phyloP scores from a whole-genome alignment of 805 yeast species.

The Metschnikowia cerradonensis region DNA sequence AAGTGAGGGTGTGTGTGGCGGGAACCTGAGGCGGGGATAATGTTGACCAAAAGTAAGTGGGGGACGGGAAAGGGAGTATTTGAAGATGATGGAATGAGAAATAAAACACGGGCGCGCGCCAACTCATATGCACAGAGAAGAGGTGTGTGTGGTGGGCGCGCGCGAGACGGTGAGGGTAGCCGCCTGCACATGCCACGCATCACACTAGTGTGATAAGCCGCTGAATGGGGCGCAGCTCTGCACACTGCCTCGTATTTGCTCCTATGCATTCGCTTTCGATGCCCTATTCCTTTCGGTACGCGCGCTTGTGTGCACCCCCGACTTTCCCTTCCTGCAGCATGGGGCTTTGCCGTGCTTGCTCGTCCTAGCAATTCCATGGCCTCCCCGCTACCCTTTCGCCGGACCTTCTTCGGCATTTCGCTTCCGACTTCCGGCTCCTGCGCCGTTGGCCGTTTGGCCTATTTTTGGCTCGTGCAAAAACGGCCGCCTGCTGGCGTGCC shows the following conservation, averaged over 20 bases:
- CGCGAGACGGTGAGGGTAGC: background rate
- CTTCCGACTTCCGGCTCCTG: too few species aligned
- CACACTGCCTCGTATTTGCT: background rate
- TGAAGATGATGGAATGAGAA: background rate
- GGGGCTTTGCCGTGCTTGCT: background rate
- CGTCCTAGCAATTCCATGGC: too few species aligned
- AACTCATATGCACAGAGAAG: background rate
- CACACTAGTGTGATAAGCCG: background rate
- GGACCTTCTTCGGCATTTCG: too few species aligned
- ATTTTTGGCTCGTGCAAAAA: too few species aligned
- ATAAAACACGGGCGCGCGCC: constrained; percentile 2
- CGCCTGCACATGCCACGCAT: background rate
- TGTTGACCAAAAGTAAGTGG: too few species aligned
- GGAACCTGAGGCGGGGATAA: too few species aligned
- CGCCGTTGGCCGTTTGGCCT: too few species aligned
- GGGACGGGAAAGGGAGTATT: background rate
- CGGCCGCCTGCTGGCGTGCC: too few species aligned
- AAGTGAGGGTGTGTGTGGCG: too few species aligned
- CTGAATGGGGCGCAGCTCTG: background rate
- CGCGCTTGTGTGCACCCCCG: background rate
- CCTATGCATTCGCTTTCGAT: background rate
- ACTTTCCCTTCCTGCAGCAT: background rate
- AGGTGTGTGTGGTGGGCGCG: background rate
- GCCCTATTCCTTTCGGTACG: background rate
- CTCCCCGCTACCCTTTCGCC: background rate